These are phyloP conservation scores for Rugonectria rugulosa DNA, from an alignment of 2,329 filamentous ascomycete genomes.

Conservation along the genomic window DNA sequence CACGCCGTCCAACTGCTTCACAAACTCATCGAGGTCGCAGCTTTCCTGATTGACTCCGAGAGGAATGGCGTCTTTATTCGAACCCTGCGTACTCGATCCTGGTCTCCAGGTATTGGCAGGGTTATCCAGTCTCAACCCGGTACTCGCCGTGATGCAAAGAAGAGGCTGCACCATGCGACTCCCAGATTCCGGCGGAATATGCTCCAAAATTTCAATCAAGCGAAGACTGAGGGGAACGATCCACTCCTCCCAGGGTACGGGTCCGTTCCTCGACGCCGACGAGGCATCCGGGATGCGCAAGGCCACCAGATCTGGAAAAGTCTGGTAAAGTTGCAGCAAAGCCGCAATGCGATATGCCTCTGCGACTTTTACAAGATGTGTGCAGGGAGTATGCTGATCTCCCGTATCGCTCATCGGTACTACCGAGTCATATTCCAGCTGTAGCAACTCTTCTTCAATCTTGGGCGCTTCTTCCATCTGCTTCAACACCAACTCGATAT, in stretches of 20 bases:
- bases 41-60: constrained; percentile 9
- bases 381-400: constrained; percentile 39
- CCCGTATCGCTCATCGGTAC: constrained; percentile 39
- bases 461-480: constrained; percentile 41
- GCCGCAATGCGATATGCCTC: constrained; percentile 50
- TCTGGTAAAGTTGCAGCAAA: constrained; percentile 50
- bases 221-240: constrained; percentile 45
- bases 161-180: constrained; percentile 48
- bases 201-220: constrained; percentile 44
- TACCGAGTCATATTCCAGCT: constrained; percentile 37
- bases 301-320: constrained; percentile 47
- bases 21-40: constrained; percentile 17
- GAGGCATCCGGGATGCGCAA: constrained; percentile 37
- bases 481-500: constrained; percentile 38
- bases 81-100: neutral
- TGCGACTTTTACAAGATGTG: constrained; percentile 46
- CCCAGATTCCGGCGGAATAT: constrained; percentile 45
- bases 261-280: constrained; percentile 21
- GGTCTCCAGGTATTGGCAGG: constrained; percentile 13
- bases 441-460: constrained; percentile 45
- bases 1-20: constrained; percentile 16
- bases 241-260: constrained; percentile 47
- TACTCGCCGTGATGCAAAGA: constrained; percentile 47
- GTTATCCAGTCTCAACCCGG: constrained; percentile 41
- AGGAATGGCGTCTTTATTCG: neutral